Conservation (phyloP, 192 early-diverging fungal genomes). For the Umbelopsis vinacea region DNA sequence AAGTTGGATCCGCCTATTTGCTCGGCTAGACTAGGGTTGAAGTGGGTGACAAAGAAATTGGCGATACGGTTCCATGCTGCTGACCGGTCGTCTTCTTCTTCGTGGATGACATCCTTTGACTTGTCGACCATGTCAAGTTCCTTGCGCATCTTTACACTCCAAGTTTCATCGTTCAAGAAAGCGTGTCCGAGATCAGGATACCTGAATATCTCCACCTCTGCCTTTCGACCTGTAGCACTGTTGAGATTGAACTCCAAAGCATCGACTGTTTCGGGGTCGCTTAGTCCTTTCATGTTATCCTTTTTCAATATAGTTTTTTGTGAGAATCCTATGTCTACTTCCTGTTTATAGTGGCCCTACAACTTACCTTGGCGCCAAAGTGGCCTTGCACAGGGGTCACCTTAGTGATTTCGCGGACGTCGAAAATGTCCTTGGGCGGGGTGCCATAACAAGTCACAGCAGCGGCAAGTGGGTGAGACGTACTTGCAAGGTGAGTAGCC, state of each 20-base stretch:
- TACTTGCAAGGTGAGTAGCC: slow-evolving; percentile 35
- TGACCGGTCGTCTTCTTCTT: slow-evolving; percentile 32
- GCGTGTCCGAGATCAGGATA: slow-evolving; percentile 46
- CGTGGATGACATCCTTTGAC: slow-evolving; percentile 27
- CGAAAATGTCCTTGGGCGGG: slow-evolving; percentile 29
- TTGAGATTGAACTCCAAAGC: slow-evolving; percentile 26
- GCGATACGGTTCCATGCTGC: slow-evolving; percentile 39
- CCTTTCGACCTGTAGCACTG: slow-evolving; percentile 20
- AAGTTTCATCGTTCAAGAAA: slow-evolving; percentile 45
- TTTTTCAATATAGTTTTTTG: background rate
- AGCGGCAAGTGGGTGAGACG: slow-evolving; percentile 29
- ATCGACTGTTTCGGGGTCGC: slow-evolving; percentile 35
- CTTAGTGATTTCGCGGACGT: slow-evolving; percentile 30
- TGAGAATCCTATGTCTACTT: background rate
- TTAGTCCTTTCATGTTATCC: slow-evolving; percentile 37
- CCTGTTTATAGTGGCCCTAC: too few relatives aligned
- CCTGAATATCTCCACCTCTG: slow-evolving; percentile 26
- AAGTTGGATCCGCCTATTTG: background rate
- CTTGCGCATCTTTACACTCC: slow-evolving; percentile 38
- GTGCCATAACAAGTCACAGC: slow-evolving; percentile 42
- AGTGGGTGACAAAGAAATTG: slow-evolving; percentile 26
- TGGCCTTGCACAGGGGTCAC: slow-evolving; percentile 37
- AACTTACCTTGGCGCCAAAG: slow-evolving; percentile 33
- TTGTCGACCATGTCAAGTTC: slow-evolving; percentile 41
- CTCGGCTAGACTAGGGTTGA: background rate